Percentiles rank a stretch among this genome's conserved stretches.
Conservation (phyloP, 2,329 filamentous ascomycete species). For the Monosporascus sp. region DNA sequence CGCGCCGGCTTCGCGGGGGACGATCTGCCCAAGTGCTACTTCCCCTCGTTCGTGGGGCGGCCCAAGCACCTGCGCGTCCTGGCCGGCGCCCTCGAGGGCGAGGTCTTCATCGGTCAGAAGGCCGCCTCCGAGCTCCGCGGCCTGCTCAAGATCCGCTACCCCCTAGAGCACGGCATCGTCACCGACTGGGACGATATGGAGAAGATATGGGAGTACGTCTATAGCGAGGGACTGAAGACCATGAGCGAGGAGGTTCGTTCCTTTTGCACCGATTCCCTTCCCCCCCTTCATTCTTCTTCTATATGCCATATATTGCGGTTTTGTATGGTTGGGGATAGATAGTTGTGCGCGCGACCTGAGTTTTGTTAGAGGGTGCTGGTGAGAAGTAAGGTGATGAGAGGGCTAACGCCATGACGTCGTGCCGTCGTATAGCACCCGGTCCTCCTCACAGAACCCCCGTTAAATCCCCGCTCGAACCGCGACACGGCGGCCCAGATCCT, state of each 20-base stretch:
- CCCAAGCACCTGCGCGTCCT: constrained; percentile 93
- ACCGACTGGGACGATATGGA: constrained; percentile 99
- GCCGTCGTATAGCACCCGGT: constrained; percentile 70
- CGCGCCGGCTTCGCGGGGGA: constrained; percentile 95
- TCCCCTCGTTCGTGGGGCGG: constrained; percentile 93
- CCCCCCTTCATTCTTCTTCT: not conserved
- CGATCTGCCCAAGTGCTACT: constrained; percentile 92
- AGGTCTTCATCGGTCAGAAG: constrained; percentile 92
- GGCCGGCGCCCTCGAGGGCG: constrained; percentile 92
- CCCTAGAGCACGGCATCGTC: constrained; percentile 94
- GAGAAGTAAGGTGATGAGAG: not conserved
- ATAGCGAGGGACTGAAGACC: constrained; percentile 91
- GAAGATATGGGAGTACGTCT: constrained; percentile 97
- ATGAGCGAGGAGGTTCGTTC: constrained; percentile 82
- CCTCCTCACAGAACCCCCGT: constrained; percentile 87
- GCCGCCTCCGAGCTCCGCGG: constrained; percentile 84
- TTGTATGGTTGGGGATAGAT: constrained; percentile 7
- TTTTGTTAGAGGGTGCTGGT: not conserved
- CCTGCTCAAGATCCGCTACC: constrained; percentile 91
- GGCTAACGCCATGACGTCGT: not conserved
- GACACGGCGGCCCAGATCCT: constrained; percentile 96
- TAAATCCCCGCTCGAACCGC: constrained; percentile 93
- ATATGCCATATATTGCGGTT: no score
- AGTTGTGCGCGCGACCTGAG: not conserved
- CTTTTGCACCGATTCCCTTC: not conserved